Conservation (phyloP, 345 rosid genomes). For the Eucalyptus sp. region DNA sequence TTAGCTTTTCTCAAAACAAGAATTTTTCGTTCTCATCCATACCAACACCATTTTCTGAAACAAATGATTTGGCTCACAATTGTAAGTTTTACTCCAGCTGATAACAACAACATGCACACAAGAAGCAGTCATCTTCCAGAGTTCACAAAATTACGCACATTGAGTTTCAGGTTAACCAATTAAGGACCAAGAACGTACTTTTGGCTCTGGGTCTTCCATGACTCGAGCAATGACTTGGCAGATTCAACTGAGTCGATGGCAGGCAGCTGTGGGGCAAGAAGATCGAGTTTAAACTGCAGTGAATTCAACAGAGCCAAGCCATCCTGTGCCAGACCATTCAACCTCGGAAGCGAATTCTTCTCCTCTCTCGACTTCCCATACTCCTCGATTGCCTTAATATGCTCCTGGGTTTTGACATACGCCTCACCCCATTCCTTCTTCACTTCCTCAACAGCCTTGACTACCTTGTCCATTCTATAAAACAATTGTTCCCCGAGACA, state of each 20-base stretch:
- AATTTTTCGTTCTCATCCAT: not conserved
- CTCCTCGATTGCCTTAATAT: slow-evolving; percentile 45
- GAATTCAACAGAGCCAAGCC: slow-evolving; percentile 70
- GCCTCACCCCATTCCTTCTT: slow-evolving; percentile 89
- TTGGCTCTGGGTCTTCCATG: slow-evolving; percentile 56
- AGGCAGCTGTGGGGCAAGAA: slow-evolving; percentile 79
- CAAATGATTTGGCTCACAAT: not conserved
- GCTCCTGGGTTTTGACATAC: slow-evolving; percentile 30
- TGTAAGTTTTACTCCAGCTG: not conserved
- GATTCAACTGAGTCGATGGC: slow-evolving; percentile 41
- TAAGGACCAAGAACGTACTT: slow-evolving; percentile 11
- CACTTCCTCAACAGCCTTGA: slow-evolving; percentile 65
- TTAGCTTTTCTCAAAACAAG: not conserved
- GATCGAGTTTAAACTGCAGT: slow-evolving; percentile 69
- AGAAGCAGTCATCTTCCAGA: not conserved
- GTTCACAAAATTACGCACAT: not conserved
- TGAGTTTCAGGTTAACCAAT: not conserved
- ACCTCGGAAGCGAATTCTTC: slow-evolving; percentile 61
- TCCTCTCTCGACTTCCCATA: slow-evolving; percentile 45
- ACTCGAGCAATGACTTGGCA: slow-evolving; percentile 45
- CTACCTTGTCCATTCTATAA: slow-evolving; percentile 62
- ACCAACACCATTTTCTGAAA: not conserved
- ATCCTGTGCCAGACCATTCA: slow-evolving; percentile 63
- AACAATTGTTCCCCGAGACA: not conserved
- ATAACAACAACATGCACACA: not conserved